These are phyloP conservation scores for Knufia petricola DNA, from an alignment of 2,329 filamentous ascomycete species.

Conservation along the genomic window DNA sequence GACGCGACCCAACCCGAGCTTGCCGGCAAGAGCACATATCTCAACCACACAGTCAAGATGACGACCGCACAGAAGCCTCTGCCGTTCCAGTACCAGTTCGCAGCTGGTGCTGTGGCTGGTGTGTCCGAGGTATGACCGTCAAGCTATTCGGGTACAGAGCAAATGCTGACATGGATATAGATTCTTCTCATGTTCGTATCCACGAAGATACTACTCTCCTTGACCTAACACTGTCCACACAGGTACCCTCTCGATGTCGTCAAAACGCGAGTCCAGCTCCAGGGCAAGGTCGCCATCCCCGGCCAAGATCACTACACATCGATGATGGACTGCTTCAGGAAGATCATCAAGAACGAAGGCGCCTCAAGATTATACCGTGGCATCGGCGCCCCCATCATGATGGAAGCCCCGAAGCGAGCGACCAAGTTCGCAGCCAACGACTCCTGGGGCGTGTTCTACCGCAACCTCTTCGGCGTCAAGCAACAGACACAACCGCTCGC, in stretches of 20 bases:
- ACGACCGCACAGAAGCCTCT: conserved; percentile 54
- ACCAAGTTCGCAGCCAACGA: conserved; percentile 99
- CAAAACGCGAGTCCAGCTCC: conserved; percentile 92
- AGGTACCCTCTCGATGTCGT: conserved; percentile 99
- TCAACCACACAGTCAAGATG: conserved; percentile 2
- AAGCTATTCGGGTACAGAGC: not conserved
- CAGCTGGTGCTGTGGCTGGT: conserved; percentile 89
- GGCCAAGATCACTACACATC: conserved; percentile 85
- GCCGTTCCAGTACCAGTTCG: conserved; percentile 91
- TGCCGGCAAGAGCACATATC: too few relatives aligned
- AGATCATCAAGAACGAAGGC: conserved; percentile 93
- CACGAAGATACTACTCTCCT: not conserved
- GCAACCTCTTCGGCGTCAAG: conserved; percentile 67
- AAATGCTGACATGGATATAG: conserved; percentile 37
- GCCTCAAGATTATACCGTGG: conserved; percentile 89
- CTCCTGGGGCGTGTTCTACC: conserved; percentile 93
- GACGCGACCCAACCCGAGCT: too few relatives aligned
- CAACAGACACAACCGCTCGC: conserved; percentile 91
- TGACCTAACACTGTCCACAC: conserved; percentile 16
- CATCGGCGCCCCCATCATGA: conserved; percentile 89
- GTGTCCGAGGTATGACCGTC: conserved; percentile 76
- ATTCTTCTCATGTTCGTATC: conserved; percentile 70
- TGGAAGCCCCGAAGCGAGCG: conserved; percentile 93
- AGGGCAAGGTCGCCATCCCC: conserved; percentile 56
- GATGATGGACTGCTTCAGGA: conserved; percentile 96